These are phyloP conservation scores for Limnomonas spitsbergensis DNA, from an alignment of 139 green algal species.

Conservation along the genomic window DNA sequence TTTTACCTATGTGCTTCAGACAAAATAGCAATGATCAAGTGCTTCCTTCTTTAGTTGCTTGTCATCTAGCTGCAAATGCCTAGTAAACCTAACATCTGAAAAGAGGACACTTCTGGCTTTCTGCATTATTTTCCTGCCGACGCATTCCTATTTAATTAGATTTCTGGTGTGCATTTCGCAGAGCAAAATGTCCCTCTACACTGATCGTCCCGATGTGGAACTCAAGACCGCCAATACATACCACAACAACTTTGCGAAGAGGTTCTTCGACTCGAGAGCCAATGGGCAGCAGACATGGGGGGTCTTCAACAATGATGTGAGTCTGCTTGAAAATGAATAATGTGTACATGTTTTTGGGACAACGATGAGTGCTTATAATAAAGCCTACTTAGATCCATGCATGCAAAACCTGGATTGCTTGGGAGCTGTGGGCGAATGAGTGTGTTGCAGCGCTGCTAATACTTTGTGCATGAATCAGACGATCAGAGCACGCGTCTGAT, in stretches of 20 bases:
- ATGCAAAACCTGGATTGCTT: no score
- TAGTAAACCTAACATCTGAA: not conserved
- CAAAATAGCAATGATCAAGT: no score
- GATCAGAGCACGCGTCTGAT: no score
- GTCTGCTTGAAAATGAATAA: not conserved
- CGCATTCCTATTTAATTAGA: not conserved
- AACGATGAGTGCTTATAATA: no score
- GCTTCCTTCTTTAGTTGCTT: no score
- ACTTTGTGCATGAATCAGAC: no score
- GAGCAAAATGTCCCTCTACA: not conserved
- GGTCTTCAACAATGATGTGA: not conserved
- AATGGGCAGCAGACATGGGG: not conserved
- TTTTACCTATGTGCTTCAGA: no score
- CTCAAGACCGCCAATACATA: not conserved
- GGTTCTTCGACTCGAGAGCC: not conserved
- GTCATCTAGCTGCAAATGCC: no score
- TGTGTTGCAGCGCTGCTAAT: no score
- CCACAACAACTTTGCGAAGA: constrained; percentile 8
- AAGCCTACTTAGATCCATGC: no score
- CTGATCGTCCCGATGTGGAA: no score
- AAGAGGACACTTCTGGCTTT: not conserved
- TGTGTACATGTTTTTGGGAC: not conserved
- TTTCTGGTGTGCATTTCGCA: not conserved
- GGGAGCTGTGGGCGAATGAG: no score
- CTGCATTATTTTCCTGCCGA: not conserved